Base-by-base conservation (phyloP, 169 alveolate genomes). In the Plasmodium malariae region DNA sequence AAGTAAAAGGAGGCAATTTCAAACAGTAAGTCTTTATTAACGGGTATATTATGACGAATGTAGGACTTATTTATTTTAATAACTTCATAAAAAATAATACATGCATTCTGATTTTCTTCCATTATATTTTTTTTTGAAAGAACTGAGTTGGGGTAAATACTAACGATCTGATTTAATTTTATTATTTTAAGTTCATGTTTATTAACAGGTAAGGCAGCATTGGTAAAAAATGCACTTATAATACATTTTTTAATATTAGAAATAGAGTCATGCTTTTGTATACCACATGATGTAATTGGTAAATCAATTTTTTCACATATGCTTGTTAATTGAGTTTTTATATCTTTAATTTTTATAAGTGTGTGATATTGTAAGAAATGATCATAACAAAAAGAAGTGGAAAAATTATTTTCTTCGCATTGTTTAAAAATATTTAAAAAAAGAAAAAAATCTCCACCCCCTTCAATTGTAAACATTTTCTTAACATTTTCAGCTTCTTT, bases 391-490 rank as follows among this genome's bases (percentile, higher is more conserved):
- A 99, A 99, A 24, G 97, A 94, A 17, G 94, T 92, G 40, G 98
- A 94, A 89, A 88, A 98, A 57, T 96, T 98, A 12, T 98, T 97
- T 51, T 98, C 99, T 91, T 97, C 98, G 99, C 99, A 99, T 94
- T 98, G 98, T 59, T 98, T 97, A 94, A 96, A 99, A 43, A 98
- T 98, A 88, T 98, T 98, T 91, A 99, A 95, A 69, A 99, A 93
- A 19, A 98, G 97, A 62, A 98, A 93, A 92, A 98, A 99, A 94
- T 99, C 99, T 17, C 99, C 99, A 9, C 99, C 99, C 12, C 97
- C 98, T 37, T 97, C 97, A 55, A 97, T 88, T 73, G 94, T 97
- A 92, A 99, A 98, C 93, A 96, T 97, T 94, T 98, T 98, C 67
- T 98, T 95, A 2, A 98, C 97, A 89, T 98, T 97, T 92, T 99